Base-by-base conservation (phyloP, 805 yeast genomes). In the Blastobotrys muscicola region DNA sequence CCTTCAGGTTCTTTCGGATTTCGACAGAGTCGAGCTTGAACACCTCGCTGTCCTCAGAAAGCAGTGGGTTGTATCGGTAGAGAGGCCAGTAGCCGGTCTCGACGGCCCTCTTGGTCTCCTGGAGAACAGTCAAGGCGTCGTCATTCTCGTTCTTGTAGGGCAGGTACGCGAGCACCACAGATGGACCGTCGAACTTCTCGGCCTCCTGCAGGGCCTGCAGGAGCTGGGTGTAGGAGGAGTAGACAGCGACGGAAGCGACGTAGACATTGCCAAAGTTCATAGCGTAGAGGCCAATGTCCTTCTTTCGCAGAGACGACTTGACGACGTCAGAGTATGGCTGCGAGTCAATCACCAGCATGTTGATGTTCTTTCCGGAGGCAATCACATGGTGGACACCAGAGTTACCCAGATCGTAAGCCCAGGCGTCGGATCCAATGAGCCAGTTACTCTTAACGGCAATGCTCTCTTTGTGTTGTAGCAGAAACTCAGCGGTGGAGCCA, bases 51-150 rank as follows among this genome's bases (percentile, higher is more conserved):
- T 65, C 60, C 12, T 67, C 73, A 20, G 26, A 20, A 40, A 71
- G 62, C 8, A 61, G 50, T 44, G 97, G 95, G 54, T 85, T 74
- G 66, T 74, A 90, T 60, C 96, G 74, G 68, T 89, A 90, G 49
- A 90, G 72, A 39, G 97, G 97, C 94, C 97, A 87, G 67, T 82
- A 82, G n/a, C 97, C 97, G 30, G 87, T 70, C 56, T 85, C 96
- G 38, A 90, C 94, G 15, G 95, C 90, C 49, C 67, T 68, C 64
- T 90, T 90, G 30, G 97, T 89, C 60, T 85, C 92, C 60, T 83
- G 80, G 55, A 90, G 71, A 37, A 89, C 77, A 20, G 78, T 74
- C 52, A 90, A 67, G 34, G 94, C 81, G 50, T 80, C 82, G 44
- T 67, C 69, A 23, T 50, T 45, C 57, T 83, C 90, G 14, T 69